Conservation (phyloP, 2,329 filamentous ascomycete species). For the Trichoderma simmonsii region DNA sequence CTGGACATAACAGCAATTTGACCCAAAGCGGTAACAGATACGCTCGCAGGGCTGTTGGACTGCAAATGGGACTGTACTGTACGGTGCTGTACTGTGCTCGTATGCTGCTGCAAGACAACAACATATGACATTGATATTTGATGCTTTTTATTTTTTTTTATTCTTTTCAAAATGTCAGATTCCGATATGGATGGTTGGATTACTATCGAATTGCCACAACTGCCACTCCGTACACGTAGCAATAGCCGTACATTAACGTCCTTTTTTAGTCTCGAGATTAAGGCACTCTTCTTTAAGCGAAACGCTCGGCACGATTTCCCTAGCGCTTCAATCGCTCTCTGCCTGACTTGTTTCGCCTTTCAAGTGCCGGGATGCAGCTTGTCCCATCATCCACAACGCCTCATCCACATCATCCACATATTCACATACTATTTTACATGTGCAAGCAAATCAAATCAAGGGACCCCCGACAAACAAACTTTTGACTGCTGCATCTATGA, state of each 20-base stretch:
- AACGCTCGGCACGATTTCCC: not conserved
- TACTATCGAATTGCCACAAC: not conserved
- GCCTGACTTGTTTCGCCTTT: not conserved
- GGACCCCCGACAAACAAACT: not conserved
- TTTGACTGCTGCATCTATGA: not conserved
- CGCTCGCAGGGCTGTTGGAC: not conserved
- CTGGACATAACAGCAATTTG: not conserved
- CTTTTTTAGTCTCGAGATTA: not conserved
- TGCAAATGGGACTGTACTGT: not conserved
- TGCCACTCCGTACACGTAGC: not conserved
- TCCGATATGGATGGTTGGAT: not conserved
- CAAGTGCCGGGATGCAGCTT: not conserved
- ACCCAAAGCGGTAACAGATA: constrained; percentile 1
- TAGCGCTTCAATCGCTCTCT: not conserved
- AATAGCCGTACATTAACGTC: not conserved
- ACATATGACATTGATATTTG: not conserved
- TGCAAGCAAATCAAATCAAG: not conserved
- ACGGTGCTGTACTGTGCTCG: not conserved
- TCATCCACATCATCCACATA: not conserved
- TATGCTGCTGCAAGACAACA: not conserved
- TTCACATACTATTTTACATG: not conserved
- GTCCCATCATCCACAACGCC: not conserved
- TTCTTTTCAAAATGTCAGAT: not conserved
- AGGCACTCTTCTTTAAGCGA: not conserved
- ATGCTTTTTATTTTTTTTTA: not conserved